A percentile compares a stretch with the other conserved stretches of the same genome.
These are phyloP conservation scores for Xylariaceae sp. DNA, from an alignment of 2,329 filamentous ascomycete genomes.

Conservation along the genomic window DNA sequence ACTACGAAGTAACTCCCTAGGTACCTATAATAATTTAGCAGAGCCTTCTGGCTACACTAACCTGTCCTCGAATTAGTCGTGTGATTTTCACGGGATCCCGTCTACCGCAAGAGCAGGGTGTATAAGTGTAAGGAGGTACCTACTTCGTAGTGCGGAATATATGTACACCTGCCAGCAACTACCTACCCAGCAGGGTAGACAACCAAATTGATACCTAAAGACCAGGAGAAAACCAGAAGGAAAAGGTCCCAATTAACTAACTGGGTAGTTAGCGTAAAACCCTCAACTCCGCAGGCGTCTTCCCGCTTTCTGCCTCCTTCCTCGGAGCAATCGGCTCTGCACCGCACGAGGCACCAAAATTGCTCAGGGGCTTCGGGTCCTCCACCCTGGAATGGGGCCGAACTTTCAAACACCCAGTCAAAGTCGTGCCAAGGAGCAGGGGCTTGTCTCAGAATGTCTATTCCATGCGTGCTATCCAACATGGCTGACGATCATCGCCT, in stretches of 20 bases:
- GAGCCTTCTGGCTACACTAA: not conserved
- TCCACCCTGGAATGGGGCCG: conserved; percentile 24
- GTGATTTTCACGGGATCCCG: not conserved
- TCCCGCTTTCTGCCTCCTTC: conserved; percentile 5
- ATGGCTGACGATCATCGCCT: conserved; percentile 20
- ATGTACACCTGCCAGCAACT: too few relatives aligned
- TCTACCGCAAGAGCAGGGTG: not conserved
- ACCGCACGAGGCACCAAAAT: conserved; percentile 25
- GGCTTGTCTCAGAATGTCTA: conserved; percentile 33
- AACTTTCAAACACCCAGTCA: conserved; percentile 24
- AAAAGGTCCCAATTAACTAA: conserved; percentile 20
- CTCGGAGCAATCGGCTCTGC: conserved; percentile 18
- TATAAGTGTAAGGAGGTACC: too few relatives aligned
- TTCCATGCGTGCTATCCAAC: conserved; percentile 1
- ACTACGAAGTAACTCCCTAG: too few relatives aligned
- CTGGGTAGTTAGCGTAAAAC: too few relatives aligned
- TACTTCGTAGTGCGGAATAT: too few relatives aligned
- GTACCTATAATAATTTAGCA: not conserved
- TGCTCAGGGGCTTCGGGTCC: conserved; percentile 26
- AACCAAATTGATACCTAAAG: too few relatives aligned
- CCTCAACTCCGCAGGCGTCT: conserved; percentile 14
- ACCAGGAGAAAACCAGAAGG: too few relatives aligned
- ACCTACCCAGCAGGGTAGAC: too few relatives aligned
- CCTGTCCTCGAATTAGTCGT: not conserved
- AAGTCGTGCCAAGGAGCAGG: conserved; percentile 27